These are phyloP conservation scores for Ramalina peruviana DNA, from an alignment of 495 filamentous ascomycete genomes.

Conservation along the genomic window DNA sequence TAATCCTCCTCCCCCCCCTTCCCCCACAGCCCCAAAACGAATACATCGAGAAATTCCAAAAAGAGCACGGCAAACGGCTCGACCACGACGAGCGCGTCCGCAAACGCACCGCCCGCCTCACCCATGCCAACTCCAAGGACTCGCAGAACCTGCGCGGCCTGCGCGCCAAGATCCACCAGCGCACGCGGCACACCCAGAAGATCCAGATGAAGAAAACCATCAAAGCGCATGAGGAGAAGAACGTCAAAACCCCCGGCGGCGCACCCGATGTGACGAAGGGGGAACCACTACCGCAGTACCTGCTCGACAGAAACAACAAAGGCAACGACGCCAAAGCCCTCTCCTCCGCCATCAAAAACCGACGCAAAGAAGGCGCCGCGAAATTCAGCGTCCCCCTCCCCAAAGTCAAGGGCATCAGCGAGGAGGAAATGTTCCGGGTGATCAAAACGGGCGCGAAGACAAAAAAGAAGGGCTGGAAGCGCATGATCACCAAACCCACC, in stretches of 20 bases:
- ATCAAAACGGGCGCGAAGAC: slow-evolving; percentile 66
- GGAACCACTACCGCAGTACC: slow-evolving; percentile 68
- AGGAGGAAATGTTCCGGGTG: slow-evolving; percentile 98
- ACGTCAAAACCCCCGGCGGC: slow-evolving; percentile 65
- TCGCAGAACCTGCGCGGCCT: slow-evolving; percentile 86
- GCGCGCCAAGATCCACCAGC: slow-evolving; percentile 80
- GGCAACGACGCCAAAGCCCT: slow-evolving; percentile 82
- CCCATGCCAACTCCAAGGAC: slow-evolving; percentile 69
- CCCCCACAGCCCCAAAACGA: slow-evolving; percentile 9
- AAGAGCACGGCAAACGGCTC: slow-evolving; percentile 68
- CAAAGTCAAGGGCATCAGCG: slow-evolving; percentile 82
- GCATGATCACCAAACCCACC: slow-evolving; percentile 87
- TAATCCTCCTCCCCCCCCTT: no score
- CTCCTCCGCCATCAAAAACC: slow-evolving; percentile 73
- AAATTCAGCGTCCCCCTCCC: slow-evolving; percentile 89
- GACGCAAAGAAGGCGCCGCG: slow-evolving; percentile 83
- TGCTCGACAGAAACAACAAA: slow-evolving; percentile 70
- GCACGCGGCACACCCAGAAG: slow-evolving; percentile 91
- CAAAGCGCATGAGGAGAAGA: slow-evolving; percentile 85
- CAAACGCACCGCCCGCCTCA: slow-evolving; percentile 78
- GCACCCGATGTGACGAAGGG: slow-evolving; percentile 48
- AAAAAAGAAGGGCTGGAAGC: slow-evolving; percentile 68
- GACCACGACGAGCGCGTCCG: slow-evolving; percentile 86
- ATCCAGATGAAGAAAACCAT: slow-evolving; percentile 98
- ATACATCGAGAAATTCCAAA: slow-evolving; percentile 81